Evolutionary conservation across 768 basidiomycete species (phyloP), one percentile per base, ranked within the genome.

Genomic region (Dendrothele bispora): DNA sequence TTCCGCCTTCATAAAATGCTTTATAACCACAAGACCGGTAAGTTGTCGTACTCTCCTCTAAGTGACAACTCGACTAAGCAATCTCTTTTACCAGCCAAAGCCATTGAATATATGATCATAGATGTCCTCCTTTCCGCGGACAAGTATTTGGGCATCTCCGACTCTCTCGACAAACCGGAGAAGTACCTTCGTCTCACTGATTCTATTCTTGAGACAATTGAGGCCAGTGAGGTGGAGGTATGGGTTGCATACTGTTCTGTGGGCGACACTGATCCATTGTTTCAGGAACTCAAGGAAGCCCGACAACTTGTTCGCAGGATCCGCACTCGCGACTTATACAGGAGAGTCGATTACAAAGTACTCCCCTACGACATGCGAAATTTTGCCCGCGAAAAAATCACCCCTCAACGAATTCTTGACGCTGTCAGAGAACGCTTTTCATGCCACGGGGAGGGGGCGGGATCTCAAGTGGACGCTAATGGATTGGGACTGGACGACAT

Each of bases 61-160:
- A 15, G 10, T 20, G 3, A 17, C 15, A n/a, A 14, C 7, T 11
- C 11, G 20, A 39, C 10, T 12, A 15, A 48, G 20, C 34, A 17
- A 28, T 17, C 10, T 34, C 18, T 34, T 21, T 25, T 30, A 15
- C 30, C 12, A 87, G 88, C 87, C 4, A 85, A 79, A 55, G 82
- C 87, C 0, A 84, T 91, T 43, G 90, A 91, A 61, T 79, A 84
- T 57, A 92, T 92, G 90, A 69, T 92, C 17, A 73, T 89, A 12
- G 90, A 92, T 54, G 87, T 77, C 0, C 72, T 93, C 5, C 66
- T 84, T 1, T 65, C 67, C 0, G 90, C 91, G 0, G 86, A 93
- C 34, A 75, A 80, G 0, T 46, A 75, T 48, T 61, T 91, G 60
- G 71, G 81, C 39, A 77, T 91, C 41, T 80, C 85, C 0, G 61